Base-by-base conservation (phyloP, 1,284 basidiomycete genomes). In the Grifola frondosa region DNA sequence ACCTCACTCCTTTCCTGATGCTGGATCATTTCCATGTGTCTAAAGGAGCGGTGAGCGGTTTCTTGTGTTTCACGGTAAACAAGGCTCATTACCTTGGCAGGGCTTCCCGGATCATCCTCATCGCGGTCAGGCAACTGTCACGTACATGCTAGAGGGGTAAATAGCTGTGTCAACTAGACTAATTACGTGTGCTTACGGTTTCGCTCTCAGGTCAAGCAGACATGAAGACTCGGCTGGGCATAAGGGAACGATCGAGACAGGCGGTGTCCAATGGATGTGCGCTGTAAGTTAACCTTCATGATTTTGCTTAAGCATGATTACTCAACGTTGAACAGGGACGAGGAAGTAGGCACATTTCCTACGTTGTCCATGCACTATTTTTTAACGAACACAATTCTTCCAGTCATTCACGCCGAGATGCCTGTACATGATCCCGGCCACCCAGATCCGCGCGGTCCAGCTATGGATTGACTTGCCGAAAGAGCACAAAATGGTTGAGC, bases 191-290 rank as follows among this genome's bases (percentile, higher is more conserved):
- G n/a, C 17, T 48, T 12, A 48, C 30, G 38, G 7, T 47, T 17
- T 25, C 15, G 22, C 26, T n/a, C 1, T 10, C 40, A 78, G 75
- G 30, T 71, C 78, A n/a, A 84, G 81, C 54, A 73, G 79, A 45
- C 95, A 98, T 59, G 95, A 98, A 66, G 96, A 98, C 63, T 96
- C 92, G 22, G 84, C 84, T 4, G 94, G 95, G 2, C 91, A 97
- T 65, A 77, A 79, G 42, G 91, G 92, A 29, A 78, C 73, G 7
- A 88, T 97, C 49, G 80, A 81, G 32, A 68, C 85, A 5, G 94
- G 95, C 7, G 93, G 91, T 43, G 84, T 96, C 3, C 94, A 97
- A 60, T 97, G 92, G 91, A 97, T 97, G 93, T 87, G 83, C 58
- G 93, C 92, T 10, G 90, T 88, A 48, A 67, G 74, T 59, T 34